Evolutionary conservation across 2,329 filamentous ascomycete species (phyloP), one percentile per base, ranked within the genome.

Genomic region (Pleurostoma richardsiae): DNA sequence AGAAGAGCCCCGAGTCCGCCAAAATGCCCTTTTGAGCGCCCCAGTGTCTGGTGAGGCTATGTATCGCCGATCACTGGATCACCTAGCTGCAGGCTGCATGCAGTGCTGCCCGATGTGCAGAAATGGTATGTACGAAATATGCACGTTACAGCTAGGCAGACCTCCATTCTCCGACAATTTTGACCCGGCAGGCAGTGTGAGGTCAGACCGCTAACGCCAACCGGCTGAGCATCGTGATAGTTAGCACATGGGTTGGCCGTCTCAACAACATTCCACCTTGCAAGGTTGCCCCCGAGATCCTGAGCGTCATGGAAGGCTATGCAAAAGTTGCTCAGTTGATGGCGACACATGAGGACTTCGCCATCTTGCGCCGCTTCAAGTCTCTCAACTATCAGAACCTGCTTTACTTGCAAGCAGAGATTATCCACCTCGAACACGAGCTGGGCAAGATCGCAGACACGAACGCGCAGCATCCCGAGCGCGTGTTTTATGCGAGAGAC

Each of bases 351-450:
- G 39, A 46, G 8, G 54, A 59, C 42, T 45, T 55, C 33, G 56
- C 57, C 5, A 58, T 62, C 0, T 54, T 62, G 11, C 52, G 58
- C 36, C 54, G 60, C 2, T 64, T 64, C 45, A 45, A 50, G 27
- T 29, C 43, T 7, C 48, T 63, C 6, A 60, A 63, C 43, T 42
- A 48, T 6, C 52, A 56, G 27, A 58, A 58, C 41, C 30, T 64
- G 4, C 54, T 64, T 4, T 61, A 59, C 41, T 41, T 58, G 26
- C 62, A 65, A 46, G 60, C 57, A 3, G 59, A 64, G 46, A 46
- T 64, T 19, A 48, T 53, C 1, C 43, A 59, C 29, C 48, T 62
- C 2, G 53, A 62, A 40, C 42, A 53, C 8, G 47, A 54, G 26
- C 45, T 62, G 6, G 29, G 44, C 10, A 19, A 49, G 41, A 26